Evolutionary conservation across 371 early-diverging fungal genomes (phyloP).

Genomic region (Rhizopus delemar): DNA sequence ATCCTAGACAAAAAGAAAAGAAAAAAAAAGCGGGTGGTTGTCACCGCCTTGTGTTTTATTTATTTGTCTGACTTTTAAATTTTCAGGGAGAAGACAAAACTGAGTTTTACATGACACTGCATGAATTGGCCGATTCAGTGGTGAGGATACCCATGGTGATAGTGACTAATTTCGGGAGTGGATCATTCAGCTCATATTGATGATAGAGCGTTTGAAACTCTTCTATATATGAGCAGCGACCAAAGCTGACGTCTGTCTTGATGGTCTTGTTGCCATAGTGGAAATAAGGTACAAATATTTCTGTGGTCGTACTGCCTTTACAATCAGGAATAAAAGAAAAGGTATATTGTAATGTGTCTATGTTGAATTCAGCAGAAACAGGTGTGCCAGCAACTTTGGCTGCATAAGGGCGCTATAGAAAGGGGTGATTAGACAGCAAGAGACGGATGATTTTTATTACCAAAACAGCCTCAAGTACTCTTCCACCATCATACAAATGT

Average conservation of each 20-base stretch:
- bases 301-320: conserved; percentile 45
- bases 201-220: conserved; percentile 70
- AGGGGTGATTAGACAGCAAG: neutral
- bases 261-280: conserved; percentile 59
- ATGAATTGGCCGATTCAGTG: neutral
- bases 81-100: neutral
- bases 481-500: conserved; percentile 71
- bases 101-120: conserved; percentile 15
- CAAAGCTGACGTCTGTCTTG: conserved; percentile 61
- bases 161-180: conserved; percentile 1
- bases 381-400: conserved; percentile 78
- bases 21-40: neutral
- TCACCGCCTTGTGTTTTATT: neutral
- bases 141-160: conserved; percentile 9
- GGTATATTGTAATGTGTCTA: conserved; percentile 59
- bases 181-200: conserved; percentile 7
- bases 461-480: conserved; percentile 78
- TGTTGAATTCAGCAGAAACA: conserved; percentile 56
- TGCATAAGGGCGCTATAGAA: conserved; percentile 72
- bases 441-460: conserved; percentile 32
- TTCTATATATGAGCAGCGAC: conserved; percentile 66
- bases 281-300: conserved; percentile 72
- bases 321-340: conserved; percentile 46
- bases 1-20: conserved; percentile 7
- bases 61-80: neutral